phyloP scores from a whole-genome alignment of 2,329 filamentous ascomycete genomes.

The Berkeleyomyces rouxiae region DNA sequence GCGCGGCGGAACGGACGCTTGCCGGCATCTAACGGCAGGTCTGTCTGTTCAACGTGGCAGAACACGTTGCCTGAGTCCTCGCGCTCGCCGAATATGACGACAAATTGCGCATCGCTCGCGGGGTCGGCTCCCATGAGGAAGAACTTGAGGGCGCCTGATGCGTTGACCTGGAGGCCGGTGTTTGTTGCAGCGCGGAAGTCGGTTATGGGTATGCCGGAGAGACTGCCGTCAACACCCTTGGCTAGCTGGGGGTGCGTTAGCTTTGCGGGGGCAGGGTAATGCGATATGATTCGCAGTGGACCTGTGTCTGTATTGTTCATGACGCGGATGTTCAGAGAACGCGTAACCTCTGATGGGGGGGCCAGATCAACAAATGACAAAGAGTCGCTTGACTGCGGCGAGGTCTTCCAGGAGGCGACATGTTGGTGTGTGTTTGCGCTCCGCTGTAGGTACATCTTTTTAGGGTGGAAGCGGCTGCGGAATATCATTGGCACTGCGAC shows the following conservation, averaged over 20 bases:
- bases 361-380: neutral
- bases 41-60: conserved; percentile 9
- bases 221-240: conserved; percentile 6
- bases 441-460: conserved; percentile 14
- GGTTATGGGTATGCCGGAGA: conserved; percentile 6
- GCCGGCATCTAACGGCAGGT: conserved; percentile 1
- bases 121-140: conserved; percentile 12
- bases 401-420: neutral
- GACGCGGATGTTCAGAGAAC: conserved; percentile 9
- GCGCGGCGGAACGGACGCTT: conserved; percentile 2
- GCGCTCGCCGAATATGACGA: conserved; percentile 10
- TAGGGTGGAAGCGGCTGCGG: conserved; percentile 12
- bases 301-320: conserved; percentile 7
- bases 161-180: conserved; percentile 2
- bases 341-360: neutral
- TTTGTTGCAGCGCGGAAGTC: conserved; percentile 4
- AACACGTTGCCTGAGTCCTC: conserved; percentile 2
- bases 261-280: conserved; percentile 10
- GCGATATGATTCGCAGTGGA: conserved; percentile 12
- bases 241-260: conserved; percentile 8
- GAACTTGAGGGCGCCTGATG: conserved; percentile 11
- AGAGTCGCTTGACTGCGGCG: neutral
- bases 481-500: conserved; percentile 14
- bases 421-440: neutral
- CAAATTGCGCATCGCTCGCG: conserved; percentile 7